Conservation (phyloP, 225 moss, liverwort and hornwort species). For the Sphagnum tenellum region DNA sequence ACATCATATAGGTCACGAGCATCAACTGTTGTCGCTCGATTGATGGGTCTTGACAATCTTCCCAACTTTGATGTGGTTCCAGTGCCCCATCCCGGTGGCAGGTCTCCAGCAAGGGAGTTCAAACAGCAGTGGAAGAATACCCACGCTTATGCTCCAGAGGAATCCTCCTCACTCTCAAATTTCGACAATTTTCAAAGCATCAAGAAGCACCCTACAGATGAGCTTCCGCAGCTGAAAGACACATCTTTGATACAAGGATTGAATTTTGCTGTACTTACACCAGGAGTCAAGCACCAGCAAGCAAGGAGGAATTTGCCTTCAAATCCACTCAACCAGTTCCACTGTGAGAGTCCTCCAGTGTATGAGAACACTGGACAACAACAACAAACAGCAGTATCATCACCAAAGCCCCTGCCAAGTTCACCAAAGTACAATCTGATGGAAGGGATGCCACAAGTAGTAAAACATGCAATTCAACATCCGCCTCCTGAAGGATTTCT, state of each 20-base stretch:
- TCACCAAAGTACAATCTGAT: constrained; percentile 31
- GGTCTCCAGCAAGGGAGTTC: constrained; percentile 20
- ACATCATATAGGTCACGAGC: constrained; percentile 19
- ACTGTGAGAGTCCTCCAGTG: no score
- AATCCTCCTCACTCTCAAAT: constrained; percentile 16
- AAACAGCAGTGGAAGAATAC: constrained; percentile 10
- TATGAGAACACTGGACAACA: no score
- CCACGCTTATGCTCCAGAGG: constrained; percentile 17
- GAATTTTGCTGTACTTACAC: no score
- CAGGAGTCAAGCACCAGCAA: no score
- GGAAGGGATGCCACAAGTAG: constrained; percentile 33
- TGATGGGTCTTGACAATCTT: constrained; percentile 36
- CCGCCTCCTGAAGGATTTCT: constrained; percentile 17
- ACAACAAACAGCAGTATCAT: constrained; percentile 1
- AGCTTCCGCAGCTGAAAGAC: constrained; percentile 11
- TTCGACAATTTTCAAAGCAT: constrained; percentile 14
- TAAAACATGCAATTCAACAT: constrained; percentile 21
- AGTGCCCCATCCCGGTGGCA: constrained; percentile 6
- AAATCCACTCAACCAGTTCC: no score
- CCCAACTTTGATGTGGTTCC: constrained; percentile 24
- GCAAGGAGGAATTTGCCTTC: no score
- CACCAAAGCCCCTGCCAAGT: constrained; percentile 21
- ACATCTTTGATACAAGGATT: neutral
- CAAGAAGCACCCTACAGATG: no score
- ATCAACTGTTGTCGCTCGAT: constrained; percentile 26